These are phyloP conservation scores for Coniochaeta ligniaria DNA, from an alignment of 2,329 filamentous ascomycete species.

Conservation along the genomic window DNA sequence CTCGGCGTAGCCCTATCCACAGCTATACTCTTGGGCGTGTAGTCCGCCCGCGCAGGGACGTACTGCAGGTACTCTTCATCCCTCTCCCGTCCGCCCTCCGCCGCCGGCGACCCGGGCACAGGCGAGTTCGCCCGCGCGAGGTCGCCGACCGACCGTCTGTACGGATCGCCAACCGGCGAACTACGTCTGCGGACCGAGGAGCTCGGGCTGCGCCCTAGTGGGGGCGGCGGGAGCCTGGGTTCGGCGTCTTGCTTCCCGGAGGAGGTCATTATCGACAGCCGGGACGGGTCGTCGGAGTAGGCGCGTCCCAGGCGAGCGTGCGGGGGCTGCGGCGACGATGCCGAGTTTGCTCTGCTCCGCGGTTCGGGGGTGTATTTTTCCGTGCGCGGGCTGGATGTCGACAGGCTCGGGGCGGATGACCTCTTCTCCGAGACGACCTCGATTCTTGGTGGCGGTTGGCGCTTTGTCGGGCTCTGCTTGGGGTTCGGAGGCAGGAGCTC, in stretches of 20 bases:
- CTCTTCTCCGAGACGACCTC: not conserved
- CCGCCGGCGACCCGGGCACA: not conserved
- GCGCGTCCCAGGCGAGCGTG: not conserved
- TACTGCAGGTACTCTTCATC: not conserved
- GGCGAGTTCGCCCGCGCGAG: not conserved
- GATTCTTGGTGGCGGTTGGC: not conserved
- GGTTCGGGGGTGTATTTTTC: not conserved
- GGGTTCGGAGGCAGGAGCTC: not conserved
- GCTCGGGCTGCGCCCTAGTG: not conserved
- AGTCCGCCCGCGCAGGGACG: not conserved
- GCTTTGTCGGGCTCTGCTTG: not conserved
- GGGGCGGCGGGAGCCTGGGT: not conserved
- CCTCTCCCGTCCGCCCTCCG: not conserved
- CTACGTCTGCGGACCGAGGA: not conserved
- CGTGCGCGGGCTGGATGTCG: not conserved
- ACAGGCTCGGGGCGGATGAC: not conserved
- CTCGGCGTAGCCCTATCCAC: slow-evolving; percentile 5
- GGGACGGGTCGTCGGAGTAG: not conserved
- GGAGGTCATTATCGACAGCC: not conserved
- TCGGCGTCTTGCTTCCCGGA: not conserved
- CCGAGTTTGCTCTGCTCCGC: not conserved
- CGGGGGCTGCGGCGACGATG: not conserved
- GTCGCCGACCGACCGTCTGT: not conserved
- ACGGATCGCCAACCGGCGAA: not conserved
- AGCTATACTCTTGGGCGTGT: not conserved